Evolutionary conservation across 148 eudicot genomes (phyloP), one percentile per base, ranked within the genome.

Genomic region (Simmondsia chinensis): DNA sequence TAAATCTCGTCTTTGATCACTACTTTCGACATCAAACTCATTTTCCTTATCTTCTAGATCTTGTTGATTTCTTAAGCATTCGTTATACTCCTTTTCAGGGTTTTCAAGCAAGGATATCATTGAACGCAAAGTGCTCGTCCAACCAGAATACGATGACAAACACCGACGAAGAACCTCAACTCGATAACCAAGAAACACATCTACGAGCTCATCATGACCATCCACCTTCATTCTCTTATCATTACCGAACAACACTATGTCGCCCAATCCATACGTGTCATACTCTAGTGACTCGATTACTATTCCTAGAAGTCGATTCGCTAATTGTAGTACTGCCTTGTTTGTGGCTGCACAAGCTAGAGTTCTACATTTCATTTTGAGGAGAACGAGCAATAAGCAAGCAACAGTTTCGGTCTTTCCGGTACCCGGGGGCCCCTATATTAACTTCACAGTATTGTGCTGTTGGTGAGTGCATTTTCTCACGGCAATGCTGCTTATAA

Each of bases 391-490:
- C 22, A 69, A 32, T 18, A 73, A 46, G 6, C 65, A 51, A 18
- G 61, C 41, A 25, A 65, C 23, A 9, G 79, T 73, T 29, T 64
- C 69, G 2, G 79, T 73, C 48, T 69, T 73, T 12, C 79, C 79
- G 8, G 75, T 64, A 4, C 79, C 79, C 2, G 79, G 79, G 4
- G 79, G 79, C 11, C 75, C 79, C 71, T 75, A 73, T 22, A 69
- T 56, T n/a, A 73, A 59, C 34, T 64, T 61, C 22, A 64, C 65
- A 14, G 53, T 30, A 33, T 41, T 40, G n/a, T n/a, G n/a, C n/a
- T n/a, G n/a, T 23, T 39, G 26, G 13, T 68, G 75, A 17, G 1
- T 13, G 24, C 75, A 65, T 1, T 52, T 48, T 10, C 28, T 44
- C 45, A 52, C 17, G 7, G 50, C 45, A 29, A 52, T 39, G 34